Base-by-base conservation (phyloP, 345 rosid species). In the Melaleuca alternifolia region DNA sequence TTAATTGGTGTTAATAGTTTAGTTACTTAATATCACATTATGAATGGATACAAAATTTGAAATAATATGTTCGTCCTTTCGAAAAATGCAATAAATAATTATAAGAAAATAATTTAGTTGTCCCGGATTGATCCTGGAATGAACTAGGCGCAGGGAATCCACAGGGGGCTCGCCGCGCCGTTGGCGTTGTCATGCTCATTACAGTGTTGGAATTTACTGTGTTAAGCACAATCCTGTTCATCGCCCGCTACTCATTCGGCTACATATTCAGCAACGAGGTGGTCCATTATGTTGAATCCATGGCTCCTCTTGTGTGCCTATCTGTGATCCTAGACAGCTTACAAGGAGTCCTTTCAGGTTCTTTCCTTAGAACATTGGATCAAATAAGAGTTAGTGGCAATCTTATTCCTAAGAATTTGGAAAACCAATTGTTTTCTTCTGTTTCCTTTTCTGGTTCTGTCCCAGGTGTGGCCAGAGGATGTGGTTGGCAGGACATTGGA, bases 401-500 rank as follows among this genome's bases (percentile, higher is more conserved):
- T 54, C n/a, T 23, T 5, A 9, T 54, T 23, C 61, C n/a, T 54
- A 12, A 54, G 61, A 23, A 54, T 9, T 54, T 54, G 61, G 61
- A 54, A 23, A 71, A 1, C 23, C 10, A 30, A 37, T 23, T 2
- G 33, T 26, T 76, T 48, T 41, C 50, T 61, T 41, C 9, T 85
- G 50, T 51, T 61, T 20, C 0, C 50, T 48, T 44, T n/a, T 87
- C 15, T 77, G 79, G 79, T 71, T 71, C 79, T 37, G 79, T 71
- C 26, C 48, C 87, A 93, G 98, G 96, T 50, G 86, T 93, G 50
- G 95, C 94, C 5, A 93, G 97, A 87, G 98, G 97, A 77, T 52
- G 91, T 51, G 95, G 98, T 7, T 91, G 96, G 96, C 97, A 95
- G 88, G 85, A 91, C 53, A 89, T 91, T 33, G 97, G 94, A 83